phyloP scores from a whole-genome alignment of 257 asterid species.

The Handroanthus guayacan region DNA sequence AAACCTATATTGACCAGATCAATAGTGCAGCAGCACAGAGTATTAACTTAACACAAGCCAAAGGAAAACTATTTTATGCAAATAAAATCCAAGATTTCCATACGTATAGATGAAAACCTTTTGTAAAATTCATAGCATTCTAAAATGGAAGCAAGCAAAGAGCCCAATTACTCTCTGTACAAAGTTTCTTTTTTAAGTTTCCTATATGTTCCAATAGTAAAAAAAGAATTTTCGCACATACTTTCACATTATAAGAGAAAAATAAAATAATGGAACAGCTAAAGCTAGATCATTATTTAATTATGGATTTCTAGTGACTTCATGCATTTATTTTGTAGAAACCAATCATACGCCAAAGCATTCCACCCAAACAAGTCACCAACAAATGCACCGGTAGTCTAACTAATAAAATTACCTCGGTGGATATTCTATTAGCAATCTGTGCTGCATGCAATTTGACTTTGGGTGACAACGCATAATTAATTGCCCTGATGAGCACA shows the following conservation, averaged over 20 bases:
- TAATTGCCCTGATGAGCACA: constrained; percentile 59
- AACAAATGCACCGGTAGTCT: not conserved
- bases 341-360: not conserved
- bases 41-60: not conserved
- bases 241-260: not conserved
- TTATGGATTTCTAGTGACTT: not conserved
- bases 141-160: not conserved
- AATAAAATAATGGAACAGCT: not conserved
- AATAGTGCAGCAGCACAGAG: not conserved
- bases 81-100: constrained; percentile 1
- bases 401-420: constrained; percentile 61
- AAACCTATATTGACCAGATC: not conserved
- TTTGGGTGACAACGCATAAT: constrained; percentile 53
- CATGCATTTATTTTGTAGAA: not conserved
- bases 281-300: not conserved
- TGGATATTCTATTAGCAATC: constrained; percentile 61
- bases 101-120: not conserved
- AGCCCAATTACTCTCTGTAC: not conserved
- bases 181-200: not conserved
- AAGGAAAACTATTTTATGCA: not conserved
- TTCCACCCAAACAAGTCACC: not conserved
- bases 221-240: not conserved
- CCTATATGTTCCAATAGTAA: not conserved
- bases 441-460: constrained; percentile 64
- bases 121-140: not conserved